Conservation (phyloP, 176 grass and related monocot genomes). For the Cocos nucifera region DNA sequence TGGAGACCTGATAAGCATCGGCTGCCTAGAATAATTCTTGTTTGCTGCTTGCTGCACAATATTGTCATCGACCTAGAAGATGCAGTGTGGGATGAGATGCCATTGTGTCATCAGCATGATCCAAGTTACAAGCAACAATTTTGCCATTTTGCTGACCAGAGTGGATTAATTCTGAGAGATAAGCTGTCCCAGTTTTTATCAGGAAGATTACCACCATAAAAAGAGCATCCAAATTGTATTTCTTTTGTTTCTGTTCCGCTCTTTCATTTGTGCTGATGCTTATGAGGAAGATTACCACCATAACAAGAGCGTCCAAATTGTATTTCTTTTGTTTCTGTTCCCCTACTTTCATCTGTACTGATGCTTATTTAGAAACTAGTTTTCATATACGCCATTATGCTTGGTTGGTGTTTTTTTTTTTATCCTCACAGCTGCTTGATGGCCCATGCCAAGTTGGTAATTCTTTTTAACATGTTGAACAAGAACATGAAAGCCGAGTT, state of each 20-base stretch:
- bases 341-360: no score
- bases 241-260: no score
- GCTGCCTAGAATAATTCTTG: slow-evolving; percentile 58
- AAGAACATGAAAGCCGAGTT: no score
- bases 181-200: slow-evolving; percentile 22
- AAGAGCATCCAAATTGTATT: no score
- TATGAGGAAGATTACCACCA: slow-evolving; percentile 8
- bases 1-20: slow-evolving; percentile 66
- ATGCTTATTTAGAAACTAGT: no score
- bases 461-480: no score
- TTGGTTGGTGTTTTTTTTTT: no score
- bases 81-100: slow-evolving; percentile 8
- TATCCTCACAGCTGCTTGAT: no score
- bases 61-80: slow-evolving; percentile 53
- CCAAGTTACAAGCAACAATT: slow-evolving; percentile 40
- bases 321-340: no score
- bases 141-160: slow-evolving; percentile 24
- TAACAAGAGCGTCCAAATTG: background rate
- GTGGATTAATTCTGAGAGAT: slow-evolving; percentile 29
- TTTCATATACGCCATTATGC: no score
- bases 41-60: slow-evolving; percentile 60
- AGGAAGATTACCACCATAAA: slow-evolving; percentile 4
- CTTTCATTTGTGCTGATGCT: background rate
- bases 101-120: slow-evolving; percentile 30
- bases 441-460: no score